Percentiles rank a stretch among this genome's conserved stretches.
These are phyloP conservation scores for Medicago arabica DNA, from an alignment of 306 rosid species.

Conservation along the genomic window DNA sequence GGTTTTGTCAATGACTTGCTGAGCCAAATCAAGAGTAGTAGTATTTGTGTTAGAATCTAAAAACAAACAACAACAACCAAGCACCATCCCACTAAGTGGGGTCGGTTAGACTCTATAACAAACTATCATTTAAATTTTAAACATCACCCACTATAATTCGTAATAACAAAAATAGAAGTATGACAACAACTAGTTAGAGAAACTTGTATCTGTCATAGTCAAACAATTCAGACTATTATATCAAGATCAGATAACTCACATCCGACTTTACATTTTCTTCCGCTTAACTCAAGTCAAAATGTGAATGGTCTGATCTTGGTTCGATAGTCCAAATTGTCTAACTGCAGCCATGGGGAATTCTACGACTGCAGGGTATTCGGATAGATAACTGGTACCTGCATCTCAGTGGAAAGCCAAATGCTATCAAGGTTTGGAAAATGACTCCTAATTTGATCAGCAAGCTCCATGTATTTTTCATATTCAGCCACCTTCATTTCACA, in stretches of 20 bases:
- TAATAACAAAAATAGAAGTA: too few species aligned
- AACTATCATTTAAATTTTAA: background rate
- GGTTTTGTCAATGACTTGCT: conserved; percentile 78
- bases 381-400: conserved; percentile 60
- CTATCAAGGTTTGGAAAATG: conserved; percentile 73
- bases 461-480: conserved; percentile 78
- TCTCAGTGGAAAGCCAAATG: conserved; percentile 88
- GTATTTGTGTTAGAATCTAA: conserved; percentile 1
- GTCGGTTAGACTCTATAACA: too few species aligned
- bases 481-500: conserved; percentile 86
- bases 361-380: background rate
- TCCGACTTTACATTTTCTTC: background rate
- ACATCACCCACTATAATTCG: too few species aligned
- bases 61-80: background rate
- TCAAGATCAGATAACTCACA: background rate
- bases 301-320: background rate
- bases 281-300: background rate
- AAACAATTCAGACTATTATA: background rate
- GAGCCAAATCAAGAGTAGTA: conserved; percentile 20
- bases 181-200: background rate
- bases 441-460: conserved; percentile 64
- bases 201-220: background rate
- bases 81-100: too few species aligned
- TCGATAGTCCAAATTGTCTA: conserved; percentile 1
- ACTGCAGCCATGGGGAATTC: background rate